Conservation (phyloP, 306 rosid genomes). For the Cercis canadensis region DNA sequence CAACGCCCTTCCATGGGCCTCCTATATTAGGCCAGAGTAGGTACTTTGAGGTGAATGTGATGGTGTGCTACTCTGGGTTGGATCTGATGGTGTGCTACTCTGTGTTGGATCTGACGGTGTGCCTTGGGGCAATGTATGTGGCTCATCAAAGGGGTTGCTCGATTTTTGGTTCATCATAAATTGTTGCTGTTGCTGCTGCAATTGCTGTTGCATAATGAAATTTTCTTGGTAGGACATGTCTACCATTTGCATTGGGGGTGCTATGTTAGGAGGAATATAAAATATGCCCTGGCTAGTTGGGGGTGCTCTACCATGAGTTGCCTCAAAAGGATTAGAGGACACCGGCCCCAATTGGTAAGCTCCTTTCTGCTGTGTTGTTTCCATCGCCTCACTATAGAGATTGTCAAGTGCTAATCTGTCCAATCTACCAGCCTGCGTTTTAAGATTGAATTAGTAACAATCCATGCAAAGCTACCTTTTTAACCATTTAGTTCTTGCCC, state of each 20-base stretch:
- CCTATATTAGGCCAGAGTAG: not conserved
- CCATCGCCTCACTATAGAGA: conserved; percentile 1
- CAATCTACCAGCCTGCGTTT: conserved; percentile 32
- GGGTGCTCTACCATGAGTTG: not conserved
- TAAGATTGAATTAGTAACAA: conserved; percentile 19
- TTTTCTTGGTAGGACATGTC: conserved; percentile 29
- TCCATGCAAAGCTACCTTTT: too few species aligned
- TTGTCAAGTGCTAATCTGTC: conserved; percentile 4
- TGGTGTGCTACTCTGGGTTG: conserved; percentile 10
- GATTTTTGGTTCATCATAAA: conserved; percentile 8
- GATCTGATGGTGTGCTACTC: not conserved
- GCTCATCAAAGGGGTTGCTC: conserved; percentile 43
- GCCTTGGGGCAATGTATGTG: not conserved
- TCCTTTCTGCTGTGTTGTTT: conserved; percentile 25
- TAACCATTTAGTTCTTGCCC: too few species aligned
- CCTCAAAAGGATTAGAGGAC: conserved; percentile 42
- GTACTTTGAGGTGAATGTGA: conserved; percentile 24
- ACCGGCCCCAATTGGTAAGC: conserved; percentile 10
- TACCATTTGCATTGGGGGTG: not conserved
- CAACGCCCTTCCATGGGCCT: not conserved
- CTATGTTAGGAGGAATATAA: conserved; percentile 15
- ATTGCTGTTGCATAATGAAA: conserved; percentile 34
- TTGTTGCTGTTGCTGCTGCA: conserved; percentile 4
- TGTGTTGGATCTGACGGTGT: too few species aligned
- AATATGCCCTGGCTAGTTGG: not conserved